Base-by-base conservation (phyloP, 768 basidiomycete genomes). In the Boletellus emodensis region DNA sequence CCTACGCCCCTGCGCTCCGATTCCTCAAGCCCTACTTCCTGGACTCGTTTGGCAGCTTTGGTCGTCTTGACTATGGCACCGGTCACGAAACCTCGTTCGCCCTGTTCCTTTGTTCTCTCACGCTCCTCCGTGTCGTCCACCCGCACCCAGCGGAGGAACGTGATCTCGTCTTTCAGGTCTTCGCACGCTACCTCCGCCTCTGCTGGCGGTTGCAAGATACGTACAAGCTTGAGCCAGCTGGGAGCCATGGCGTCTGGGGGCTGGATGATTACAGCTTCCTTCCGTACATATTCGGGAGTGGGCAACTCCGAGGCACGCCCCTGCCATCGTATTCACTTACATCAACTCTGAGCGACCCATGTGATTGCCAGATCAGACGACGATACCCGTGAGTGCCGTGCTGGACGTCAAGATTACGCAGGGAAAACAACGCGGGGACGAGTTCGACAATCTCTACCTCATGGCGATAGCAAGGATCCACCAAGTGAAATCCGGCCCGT, bases 211-310 rank as follows among this genome's bases (percentile, higher is more conserved):
- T 97, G 14, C 94, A 97, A 65, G 89, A 93, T 55, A 79, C 81
- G 30, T 99, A 97, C 66, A 82, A 76, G 43, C 82, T 99, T 10
- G 95, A 97, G 68, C 94, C 94, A 6, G 96, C 96, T 3, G 96
- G 96, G 8, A 94, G 90, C 55, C 94, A 97, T 64, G 96, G 96
- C 4, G 95, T 97, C 1, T 99, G 95, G 96, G 96, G 94, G 2
- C 71, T 98, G 34, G 94, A 97, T 61, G 94, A 96, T 65, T 95
- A 87, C 47, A 79, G 76, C 45, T 94, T 95, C 69, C 76, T 97
- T 39, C 84, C 87, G 3, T 96, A 95, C 61, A 78, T 94, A 10
- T 93, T 94, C 63, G 94, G 94, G 10, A 91, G 91, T 55, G 91
- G 83, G 2, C 90, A 98, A 70, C 76, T 97, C 34, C 76, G 85